phyloP scores from a whole-genome alignment of 1,284 basidiomycete species.

The Heterobasidion parviporum region DNA sequence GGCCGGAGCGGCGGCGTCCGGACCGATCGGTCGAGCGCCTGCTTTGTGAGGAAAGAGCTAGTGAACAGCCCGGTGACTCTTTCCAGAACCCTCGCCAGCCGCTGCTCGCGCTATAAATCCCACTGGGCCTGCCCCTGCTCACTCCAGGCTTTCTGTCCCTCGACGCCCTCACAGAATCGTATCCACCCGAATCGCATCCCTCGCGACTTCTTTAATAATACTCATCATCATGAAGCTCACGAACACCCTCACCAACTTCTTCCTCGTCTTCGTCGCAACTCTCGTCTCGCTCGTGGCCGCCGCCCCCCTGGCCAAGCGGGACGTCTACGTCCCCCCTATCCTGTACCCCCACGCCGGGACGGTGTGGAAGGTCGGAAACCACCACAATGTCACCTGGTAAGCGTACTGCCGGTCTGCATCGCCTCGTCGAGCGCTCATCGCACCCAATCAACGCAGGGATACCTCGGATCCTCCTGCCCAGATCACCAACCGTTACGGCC shows the following conservation, averaged over 20 bases:
- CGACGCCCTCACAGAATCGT: too few relatives aligned
- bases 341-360: slow-evolving; percentile 16
- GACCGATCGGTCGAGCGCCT: too few relatives aligned
- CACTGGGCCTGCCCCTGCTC: too few relatives aligned
- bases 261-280: slow-evolving; percentile 7
- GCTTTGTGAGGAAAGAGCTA: too few relatives aligned
- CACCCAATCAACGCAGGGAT: slow-evolving; percentile 6
- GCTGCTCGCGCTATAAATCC: too few relatives aligned
- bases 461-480: slow-evolving; percentile 13
- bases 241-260: slow-evolving; percentile 3
- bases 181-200: too few relatives aligned
- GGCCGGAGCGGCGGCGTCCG: too few relatives aligned
- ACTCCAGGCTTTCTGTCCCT: too few relatives aligned
- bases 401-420: too few relatives aligned
- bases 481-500: slow-evolving; percentile 17
- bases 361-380: slow-evolving; percentile 18
- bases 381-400: slow-evolving; percentile 22
- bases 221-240: slow-evolving; percentile 8
- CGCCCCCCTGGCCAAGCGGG: slow-evolving; percentile 11
- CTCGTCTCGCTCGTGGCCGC: slow-evolving; percentile 7
- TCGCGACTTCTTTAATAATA: too few relatives aligned
- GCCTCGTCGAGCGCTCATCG: neutral
- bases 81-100: too few relatives aligned
- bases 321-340: slow-evolving; percentile 18
- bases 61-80: too few relatives aligned